Conservation (phyloP, 2,329 filamentous ascomycete genomes). For the Nemania sp. region DNA sequence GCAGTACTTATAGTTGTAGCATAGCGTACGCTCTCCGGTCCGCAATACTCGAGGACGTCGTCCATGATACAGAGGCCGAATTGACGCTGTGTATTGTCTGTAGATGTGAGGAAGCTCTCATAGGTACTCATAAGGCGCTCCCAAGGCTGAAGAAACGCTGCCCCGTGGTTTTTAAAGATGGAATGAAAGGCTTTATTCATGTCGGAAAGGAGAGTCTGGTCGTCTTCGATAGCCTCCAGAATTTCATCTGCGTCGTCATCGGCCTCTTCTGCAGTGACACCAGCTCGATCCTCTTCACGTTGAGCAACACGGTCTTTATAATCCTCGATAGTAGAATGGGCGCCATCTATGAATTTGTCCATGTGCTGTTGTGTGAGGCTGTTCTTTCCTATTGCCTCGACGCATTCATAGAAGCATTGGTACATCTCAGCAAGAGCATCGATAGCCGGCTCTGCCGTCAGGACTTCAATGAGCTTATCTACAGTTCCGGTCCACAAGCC, state of each 20-base stretch:
- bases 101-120: conserved; percentile 77
- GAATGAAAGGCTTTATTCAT: conserved; percentile 99
- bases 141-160: conserved; percentile 84
- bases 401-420: conserved; percentile 98
- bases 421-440: conserved; percentile 99
- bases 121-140: conserved; percentile 84
- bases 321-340: conserved; percentile 84
- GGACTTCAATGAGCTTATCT: conserved; percentile 88
- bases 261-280: conserved; percentile 76
- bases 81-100: conserved; percentile 88
- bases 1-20: conserved; percentile 84
- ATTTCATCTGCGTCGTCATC: conserved; percentile 88
- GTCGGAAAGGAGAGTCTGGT: conserved; percentile 92
- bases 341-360: conserved; percentile 83
- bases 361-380: conserved; percentile 80
- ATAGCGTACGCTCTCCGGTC: conserved; percentile 83
- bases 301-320: conserved; percentile 85
- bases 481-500: conserved; percentile 83
- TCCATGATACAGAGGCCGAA: conserved; percentile 99
- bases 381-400: conserved; percentile 88
- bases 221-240: conserved; percentile 91
- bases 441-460: conserved; percentile 91
- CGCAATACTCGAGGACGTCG: conserved; percentile 96
- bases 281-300: conserved; percentile 79
- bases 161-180: conserved; percentile 95